Percentiles rank a stretch among this genome's conserved stretches.
These are phyloP conservation scores for Cutaneotrichosporon cavernicola DNA, from an alignment of 1,284 basidiomycete genomes.

Conservation along the genomic window DNA sequence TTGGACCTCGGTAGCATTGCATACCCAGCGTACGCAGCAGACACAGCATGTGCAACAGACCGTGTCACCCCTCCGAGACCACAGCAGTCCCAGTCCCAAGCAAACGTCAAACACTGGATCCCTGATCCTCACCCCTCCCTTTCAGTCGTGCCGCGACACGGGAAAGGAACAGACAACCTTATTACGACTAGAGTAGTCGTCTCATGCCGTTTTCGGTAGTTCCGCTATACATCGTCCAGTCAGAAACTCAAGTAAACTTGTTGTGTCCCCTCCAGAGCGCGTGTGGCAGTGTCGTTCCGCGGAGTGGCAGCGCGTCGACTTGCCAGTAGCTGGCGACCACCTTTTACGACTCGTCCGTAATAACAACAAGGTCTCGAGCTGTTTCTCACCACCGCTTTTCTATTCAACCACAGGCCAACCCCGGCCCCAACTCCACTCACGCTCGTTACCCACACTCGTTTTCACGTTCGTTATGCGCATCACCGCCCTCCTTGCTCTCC, in stretches of 20 bases:
- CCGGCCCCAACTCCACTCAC: too few relatives aligned
- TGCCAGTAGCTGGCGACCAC: neutral
- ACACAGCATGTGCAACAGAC: too few relatives aligned
- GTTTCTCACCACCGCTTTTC: neutral
- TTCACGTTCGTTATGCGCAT: neutral
- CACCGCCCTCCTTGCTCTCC: constrained; percentile 1
- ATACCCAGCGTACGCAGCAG: too few relatives aligned
- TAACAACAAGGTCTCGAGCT: neutral
- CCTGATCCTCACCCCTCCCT: neutral
- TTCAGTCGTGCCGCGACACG: neutral
- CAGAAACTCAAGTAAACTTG: neutral
- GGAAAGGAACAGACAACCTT: neutral
- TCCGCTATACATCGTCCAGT: neutral
- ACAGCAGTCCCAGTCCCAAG: too few relatives aligned
- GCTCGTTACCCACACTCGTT: neutral
- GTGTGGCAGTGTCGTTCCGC: neutral
- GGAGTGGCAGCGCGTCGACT: neutral
- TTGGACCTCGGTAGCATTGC: too few relatives aligned
- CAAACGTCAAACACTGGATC: too few relatives aligned
- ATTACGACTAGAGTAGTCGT: neutral
- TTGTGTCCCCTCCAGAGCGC: neutral
- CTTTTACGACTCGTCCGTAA: neutral
- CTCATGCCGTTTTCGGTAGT: too few relatives aligned
- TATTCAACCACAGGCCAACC: too few relatives aligned
- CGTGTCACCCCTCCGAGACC: too few relatives aligned